Percentiles rank a stretch among this genome's conserved stretches.
Conservation (phyloP, 2,329 filamentous ascomycete species). For the Dryadomyces quercivorus region DNA sequence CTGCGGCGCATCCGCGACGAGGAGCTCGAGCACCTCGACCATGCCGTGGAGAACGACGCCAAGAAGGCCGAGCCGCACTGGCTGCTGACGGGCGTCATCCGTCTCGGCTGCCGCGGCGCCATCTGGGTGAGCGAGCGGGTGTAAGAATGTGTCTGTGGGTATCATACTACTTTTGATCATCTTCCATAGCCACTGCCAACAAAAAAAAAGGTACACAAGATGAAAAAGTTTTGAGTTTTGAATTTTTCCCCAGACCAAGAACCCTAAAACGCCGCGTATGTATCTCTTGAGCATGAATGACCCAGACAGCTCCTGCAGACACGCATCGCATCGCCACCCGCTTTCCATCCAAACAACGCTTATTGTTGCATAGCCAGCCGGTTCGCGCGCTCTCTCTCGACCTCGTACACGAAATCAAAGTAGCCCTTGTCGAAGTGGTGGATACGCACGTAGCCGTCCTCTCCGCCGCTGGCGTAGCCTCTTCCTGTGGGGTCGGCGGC, state of each 20-base stretch:
- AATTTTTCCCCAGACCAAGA: conserved; percentile 2
- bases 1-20: conserved; percentile 83
- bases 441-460: conserved; percentile 96
- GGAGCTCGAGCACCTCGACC: conserved; percentile 91
- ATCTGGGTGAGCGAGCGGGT: conserved; percentile 79
- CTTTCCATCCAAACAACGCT: too few relatives aligned
- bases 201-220: not conserved
- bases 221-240: not conserved
- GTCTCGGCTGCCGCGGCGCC: conserved; percentile 79
- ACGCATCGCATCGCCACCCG: not conserved
- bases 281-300: not conserved
- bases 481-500: conserved; percentile 85
- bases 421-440: conserved; percentile 98
- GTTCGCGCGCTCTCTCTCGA: conserved; percentile 69
- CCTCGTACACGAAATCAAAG: conserved; percentile 98
- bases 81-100: conserved; percentile 73
- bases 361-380: conserved; percentile 18
- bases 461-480: conserved; percentile 87
- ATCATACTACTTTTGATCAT: not conserved
- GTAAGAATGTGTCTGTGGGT: conserved; percentile 5
- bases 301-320: not conserved
- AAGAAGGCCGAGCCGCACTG: conserved; percentile 85
- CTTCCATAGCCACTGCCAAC: not conserved
- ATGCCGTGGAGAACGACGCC: conserved; percentile 86
- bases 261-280: conserved; percentile 2